Evolutionary conservation across 495 filamentous ascomycete species (phyloP).

Genomic region (Aspergillus diversus): DNA sequence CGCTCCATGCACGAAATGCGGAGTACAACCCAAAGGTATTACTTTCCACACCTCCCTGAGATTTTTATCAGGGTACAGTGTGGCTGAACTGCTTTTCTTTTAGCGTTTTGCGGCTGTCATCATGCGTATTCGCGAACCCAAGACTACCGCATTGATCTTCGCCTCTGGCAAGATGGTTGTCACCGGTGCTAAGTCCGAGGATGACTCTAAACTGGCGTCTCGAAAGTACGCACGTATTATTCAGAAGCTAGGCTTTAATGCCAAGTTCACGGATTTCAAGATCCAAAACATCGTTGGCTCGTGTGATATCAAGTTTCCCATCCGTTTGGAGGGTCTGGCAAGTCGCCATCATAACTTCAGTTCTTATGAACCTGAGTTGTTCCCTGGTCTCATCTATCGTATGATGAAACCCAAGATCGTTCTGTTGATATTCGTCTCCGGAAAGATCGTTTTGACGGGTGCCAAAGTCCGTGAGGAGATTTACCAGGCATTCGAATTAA

Average conservation of each 20-base stretch:
- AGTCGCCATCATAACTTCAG: constrained; percentile 98
- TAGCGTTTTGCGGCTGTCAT: constrained; percentile 99
- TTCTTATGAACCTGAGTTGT: constrained; percentile 97
- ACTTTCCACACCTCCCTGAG: constrained; percentile 46
- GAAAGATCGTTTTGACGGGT: constrained; percentile 97
- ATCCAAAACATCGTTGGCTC: constrained; percentile 99
- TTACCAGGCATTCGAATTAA: constrained; percentile 97
- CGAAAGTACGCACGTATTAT: constrained; percentile 99
- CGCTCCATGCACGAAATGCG: constrained; percentile 95
- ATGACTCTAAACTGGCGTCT: constrained; percentile 94
- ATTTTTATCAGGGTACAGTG: constrained; percentile 46
- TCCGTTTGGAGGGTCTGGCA: constrained; percentile 93
- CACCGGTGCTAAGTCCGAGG: constrained; percentile 97
- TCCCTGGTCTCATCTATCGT: constrained; percentile 98
- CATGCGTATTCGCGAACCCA: constrained; percentile 99
- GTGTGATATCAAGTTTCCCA: constrained; percentile 99
- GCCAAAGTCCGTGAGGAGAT: constrained; percentile 99
- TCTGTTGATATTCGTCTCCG: constrained; percentile 96
- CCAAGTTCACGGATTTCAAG: constrained; percentile 99
- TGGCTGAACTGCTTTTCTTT: constrained; percentile 49
- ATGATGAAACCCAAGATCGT: constrained; percentile 99
- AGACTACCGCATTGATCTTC: constrained; percentile 98
- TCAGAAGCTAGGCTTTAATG: constrained; percentile 99
- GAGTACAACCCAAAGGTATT: constrained; percentile 97
- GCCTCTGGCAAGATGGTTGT: constrained; percentile 99